Evolutionary conservation across 192 early-diverging fungal genomes (phyloP), one percentile per base, ranked within the genome.

Genomic region (Rhizophagus prolifer): DNA sequence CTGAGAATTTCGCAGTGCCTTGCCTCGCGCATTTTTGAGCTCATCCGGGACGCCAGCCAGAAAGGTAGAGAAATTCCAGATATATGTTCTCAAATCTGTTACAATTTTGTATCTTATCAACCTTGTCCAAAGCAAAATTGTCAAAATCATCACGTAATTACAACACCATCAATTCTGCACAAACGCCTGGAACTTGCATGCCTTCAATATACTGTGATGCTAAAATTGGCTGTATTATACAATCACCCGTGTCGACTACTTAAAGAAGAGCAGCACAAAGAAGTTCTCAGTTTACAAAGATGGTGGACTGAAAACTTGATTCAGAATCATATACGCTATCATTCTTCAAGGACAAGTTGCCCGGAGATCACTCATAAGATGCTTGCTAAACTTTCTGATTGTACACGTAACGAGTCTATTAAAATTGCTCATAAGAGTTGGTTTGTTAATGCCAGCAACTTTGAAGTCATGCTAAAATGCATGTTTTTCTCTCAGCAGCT

Each of bases 381-480:
- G 2, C 12, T 66, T 26, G 19, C 13, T 9, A 26, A 21, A 13
- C 64, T 8, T 34, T 12, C 64, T 30, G 13, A 14, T 30, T 28
- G 10, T 13, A 66, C 28, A 28, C 26, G 64, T 36, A 28, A 66
- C 0, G 26, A 13, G 6, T 10, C 13, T 31, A 66, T 66, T 66
- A 12, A 66, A n/a, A 9, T 14, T 2, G 64, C 34, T n/a, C n/a
- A n/a, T 21, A 26, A 66, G 5, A 66, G 0, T n/a, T 66, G 21
- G 64, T 36, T 80, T 69, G 31, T 79, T 8, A 44, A 69, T 69
- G 16, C 73, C 10, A 30, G 64, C 70, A 61, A 84, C 65, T 59
- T 84, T 82, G 31, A 76, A 74, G 7, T 76, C 46, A 30, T 78
- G 46, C 31, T 80, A 66, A 80, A 82, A 82, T 28, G 81, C 79